phyloP scores from a whole-genome alignment of 345 rosid genomes.

The Aquilaria sinensis region DNA sequence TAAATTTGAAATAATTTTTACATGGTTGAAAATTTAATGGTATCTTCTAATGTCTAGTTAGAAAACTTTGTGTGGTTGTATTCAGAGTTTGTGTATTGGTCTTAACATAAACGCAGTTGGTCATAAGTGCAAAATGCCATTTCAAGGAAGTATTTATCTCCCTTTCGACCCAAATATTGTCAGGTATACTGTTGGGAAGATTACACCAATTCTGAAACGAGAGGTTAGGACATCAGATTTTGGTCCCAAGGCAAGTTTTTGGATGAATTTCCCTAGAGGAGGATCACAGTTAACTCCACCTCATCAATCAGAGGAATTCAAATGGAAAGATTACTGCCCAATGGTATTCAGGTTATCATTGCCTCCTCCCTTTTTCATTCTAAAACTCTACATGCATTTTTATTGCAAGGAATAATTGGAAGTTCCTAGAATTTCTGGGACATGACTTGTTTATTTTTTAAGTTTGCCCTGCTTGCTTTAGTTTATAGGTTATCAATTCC shows the following conservation, averaged over 20 bases:
- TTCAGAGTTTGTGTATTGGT: too few relatives aligned
- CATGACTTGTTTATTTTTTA: too few relatives aligned
- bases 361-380: background rate
- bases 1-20: background rate
- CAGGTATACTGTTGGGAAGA: constrained; percentile 98
- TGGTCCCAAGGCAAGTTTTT: constrained; percentile 93
- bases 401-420: too few relatives aligned
- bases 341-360: constrained; percentile 89
- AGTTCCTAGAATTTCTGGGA: too few relatives aligned
- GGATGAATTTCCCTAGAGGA: constrained; percentile 95
- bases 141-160: too few relatives aligned
- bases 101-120: too few relatives aligned
- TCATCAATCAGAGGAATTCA: constrained; percentile 91
- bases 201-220: constrained; percentile 88
- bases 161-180: constrained; percentile 11
- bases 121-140: too few relatives aligned
- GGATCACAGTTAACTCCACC: constrained; percentile 93
- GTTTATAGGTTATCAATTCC: too few relatives aligned
- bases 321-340: constrained; percentile 99
- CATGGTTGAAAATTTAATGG: constrained; percentile 8
- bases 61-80: too few relatives aligned
- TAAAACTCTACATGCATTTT: too few relatives aligned
- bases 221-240: constrained; percentile 88
- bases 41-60: too few relatives aligned
- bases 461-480: too few relatives aligned